Base-by-base conservation (phyloP, 2,329 filamentous ascomycete genomes). In the Fonsecaea monophora region DNA sequence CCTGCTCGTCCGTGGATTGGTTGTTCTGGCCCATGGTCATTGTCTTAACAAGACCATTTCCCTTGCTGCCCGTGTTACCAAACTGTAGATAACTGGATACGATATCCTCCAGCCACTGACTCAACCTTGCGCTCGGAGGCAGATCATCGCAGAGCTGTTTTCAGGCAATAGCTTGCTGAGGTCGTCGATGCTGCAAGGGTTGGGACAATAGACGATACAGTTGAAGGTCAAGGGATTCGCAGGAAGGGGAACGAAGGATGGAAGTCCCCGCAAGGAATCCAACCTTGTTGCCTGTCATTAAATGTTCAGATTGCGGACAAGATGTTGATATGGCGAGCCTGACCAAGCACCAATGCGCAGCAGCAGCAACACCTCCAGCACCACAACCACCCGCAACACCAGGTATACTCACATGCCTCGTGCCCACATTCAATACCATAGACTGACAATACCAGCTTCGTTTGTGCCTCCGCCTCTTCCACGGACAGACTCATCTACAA, bases 261-360 rank as follows among this genome's bases (percentile, higher is more conserved):
- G 65, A 70, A 54, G 15, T 37, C 40, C 40, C 67, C 13, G 38
- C 61, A 35, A 84, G 88, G 75, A 85, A 88, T 77, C 90, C 87
- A 77, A 85, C 86, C 78, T 87, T 94, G 71, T 83, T 95, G 82
- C 92, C 92, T 75, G 89, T 89, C 30, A 91, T 96, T 80, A 96
- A 94, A 84, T 96, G 92, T 80, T 96, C 92, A 61, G 88, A 85
- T 81, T 96, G 92, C 77, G 87, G 88, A 48, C 79, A 82, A 48
- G 87, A 94, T 74, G 91, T 97, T 67, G 90, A 94, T 75, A 95
- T 97, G 72, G 90, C 90, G 48, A 83, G 89, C 77, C 91, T 97
- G 89, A 92, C 92, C 68, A 92, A 96, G 69, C 93, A 97, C 81
- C 77, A 92, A 68, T 97, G 93, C 78, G 78, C 78, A 54, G 80